Evolutionary conservation across 257 asterid species (phyloP).

Genomic region (Solanum corneliomulleri): DNA sequence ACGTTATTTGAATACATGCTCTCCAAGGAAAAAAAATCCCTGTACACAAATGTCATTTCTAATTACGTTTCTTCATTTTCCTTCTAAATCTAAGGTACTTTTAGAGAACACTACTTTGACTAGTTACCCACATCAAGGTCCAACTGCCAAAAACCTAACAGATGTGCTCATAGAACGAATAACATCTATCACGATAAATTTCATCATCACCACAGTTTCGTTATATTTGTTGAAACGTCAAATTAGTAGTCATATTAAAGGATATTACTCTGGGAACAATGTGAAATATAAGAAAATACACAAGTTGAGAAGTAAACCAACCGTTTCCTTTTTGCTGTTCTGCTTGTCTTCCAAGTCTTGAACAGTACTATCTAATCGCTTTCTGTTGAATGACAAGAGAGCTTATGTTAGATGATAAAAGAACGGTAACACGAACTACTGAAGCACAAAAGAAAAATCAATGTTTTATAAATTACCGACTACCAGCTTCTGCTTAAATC

Average conservation of each 20-base stretch:
- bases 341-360: slow-evolving; percentile 93
- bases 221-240: not conserved
- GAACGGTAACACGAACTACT: not conserved
- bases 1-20: not conserved
- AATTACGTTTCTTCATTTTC: not conserved
- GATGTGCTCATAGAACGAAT: not conserved
- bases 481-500: not conserved
- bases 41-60: not conserved
- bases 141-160: not conserved
- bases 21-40: not conserved
- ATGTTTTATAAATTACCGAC: not conserved
- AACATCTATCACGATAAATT: not conserved
- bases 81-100: not conserved
- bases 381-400: slow-evolving; percentile 36
- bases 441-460: not conserved
- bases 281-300: not conserved
- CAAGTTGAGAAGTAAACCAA: slow-evolving; percentile 14
- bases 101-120: not conserved
- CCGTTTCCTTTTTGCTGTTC: slow-evolving; percentile 92
- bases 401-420: not conserved
- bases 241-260: not conserved
- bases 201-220: not conserved
- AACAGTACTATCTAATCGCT: slow-evolving; percentile 68
- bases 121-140: not conserved
- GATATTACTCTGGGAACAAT: not conserved